Conservation (phyloP, 345 rosid genomes). For the Eucalyptus erythrocorys region DNA sequence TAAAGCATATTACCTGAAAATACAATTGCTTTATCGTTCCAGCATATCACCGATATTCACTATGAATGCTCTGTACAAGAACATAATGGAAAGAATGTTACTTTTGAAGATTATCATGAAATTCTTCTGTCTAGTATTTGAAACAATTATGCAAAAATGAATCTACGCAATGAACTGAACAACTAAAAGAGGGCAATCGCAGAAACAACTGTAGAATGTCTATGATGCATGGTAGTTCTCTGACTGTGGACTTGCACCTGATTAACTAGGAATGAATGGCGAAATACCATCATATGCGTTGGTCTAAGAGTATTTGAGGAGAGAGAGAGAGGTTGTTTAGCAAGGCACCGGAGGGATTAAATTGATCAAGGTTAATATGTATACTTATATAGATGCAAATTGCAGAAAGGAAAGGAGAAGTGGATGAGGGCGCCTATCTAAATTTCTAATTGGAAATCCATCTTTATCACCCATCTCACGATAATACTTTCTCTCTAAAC, state of each 20-base stretch:
- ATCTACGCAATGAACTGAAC: background rate
- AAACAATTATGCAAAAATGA: background rate
- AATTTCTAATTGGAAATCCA: background rate
- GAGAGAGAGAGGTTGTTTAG: background rate
- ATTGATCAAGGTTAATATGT: background rate
- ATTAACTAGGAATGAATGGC: background rate
- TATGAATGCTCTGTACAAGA: constrained; percentile 13
- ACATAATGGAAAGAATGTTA: background rate
- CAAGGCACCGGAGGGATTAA: background rate
- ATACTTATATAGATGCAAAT: background rate
- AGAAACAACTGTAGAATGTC: background rate
- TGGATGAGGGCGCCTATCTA: background rate
- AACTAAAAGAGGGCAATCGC: background rate
- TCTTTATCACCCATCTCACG: background rate
- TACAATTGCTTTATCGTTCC: too few species aligned
- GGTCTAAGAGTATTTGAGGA: background rate
- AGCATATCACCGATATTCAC: too few species aligned
- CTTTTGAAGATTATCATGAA: background rate
- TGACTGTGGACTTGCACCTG: background rate
- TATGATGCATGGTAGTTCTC: background rate
- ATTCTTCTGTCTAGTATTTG: background rate
- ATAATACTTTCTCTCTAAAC: background rate
- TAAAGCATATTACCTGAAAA: too few species aligned
- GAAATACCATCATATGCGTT: background rate
- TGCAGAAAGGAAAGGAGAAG: background rate